These are phyloP conservation scores for Ajuga reptans DNA, from an alignment of 305 asterid genomes.

Conservation along the genomic window DNA sequence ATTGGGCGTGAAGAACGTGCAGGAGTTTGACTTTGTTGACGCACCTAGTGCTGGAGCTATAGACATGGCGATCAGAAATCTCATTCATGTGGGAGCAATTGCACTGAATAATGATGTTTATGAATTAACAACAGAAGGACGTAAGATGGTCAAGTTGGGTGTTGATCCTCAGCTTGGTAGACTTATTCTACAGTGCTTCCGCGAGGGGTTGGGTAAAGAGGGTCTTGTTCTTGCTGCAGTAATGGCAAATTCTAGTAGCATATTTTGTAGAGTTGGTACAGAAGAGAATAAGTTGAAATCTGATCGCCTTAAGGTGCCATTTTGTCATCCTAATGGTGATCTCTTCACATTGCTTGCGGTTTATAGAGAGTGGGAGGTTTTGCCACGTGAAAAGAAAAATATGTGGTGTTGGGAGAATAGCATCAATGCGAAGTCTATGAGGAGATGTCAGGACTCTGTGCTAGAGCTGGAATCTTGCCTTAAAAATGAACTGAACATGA, in stretches of 20 bases:
- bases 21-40: slow-evolving; percentile 71
- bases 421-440: slow-evolving; percentile 85
- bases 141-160: slow-evolving; percentile 70
- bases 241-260: slow-evolving; percentile 77
- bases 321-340: slow-evolving; percentile 81
- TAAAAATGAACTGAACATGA: slow-evolving; percentile 48
- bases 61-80: slow-evolving; percentile 66
- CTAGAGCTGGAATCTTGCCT: slow-evolving; percentile 67
- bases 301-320: slow-evolving; percentile 77
- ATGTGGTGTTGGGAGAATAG: slow-evolving; percentile 90
- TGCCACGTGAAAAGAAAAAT: slow-evolving; percentile 46
- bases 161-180: slow-evolving; percentile 89
- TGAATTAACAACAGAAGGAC: slow-evolving; percentile 55
- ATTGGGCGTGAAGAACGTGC: slow-evolving; percentile 58
- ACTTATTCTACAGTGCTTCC: slow-evolving; percentile 56
- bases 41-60: slow-evolving; percentile 63
- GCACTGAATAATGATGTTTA: slow-evolving; percentile 29
- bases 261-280: slow-evolving; percentile 82
- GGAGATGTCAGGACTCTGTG: slow-evolving; percentile 72
- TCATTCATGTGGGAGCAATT: slow-evolving; percentile 74
- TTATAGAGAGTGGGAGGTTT: slow-evolving; percentile 68
- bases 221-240: slow-evolving; percentile 90
- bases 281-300: slow-evolving; percentile 57
- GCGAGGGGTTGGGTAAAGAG: slow-evolving; percentile 56
- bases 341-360: slow-evolving; percentile 86